These are phyloP conservation scores for Ceratobasidium papillatum DNA, from an alignment of 1,284 basidiomycete genomes.

Conservation along the genomic window DNA sequence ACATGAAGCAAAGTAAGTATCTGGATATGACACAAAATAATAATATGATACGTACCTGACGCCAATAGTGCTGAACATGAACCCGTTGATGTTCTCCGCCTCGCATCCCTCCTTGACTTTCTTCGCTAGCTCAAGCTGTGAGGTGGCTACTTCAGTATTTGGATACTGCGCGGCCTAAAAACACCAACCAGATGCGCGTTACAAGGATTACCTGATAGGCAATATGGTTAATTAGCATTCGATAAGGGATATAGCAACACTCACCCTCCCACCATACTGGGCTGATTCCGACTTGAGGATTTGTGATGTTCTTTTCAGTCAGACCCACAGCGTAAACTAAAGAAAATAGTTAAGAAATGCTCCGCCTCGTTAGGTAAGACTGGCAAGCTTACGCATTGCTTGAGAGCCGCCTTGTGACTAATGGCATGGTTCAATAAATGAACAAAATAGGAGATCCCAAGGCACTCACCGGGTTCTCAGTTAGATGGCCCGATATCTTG, in stretches of 20 bases:
- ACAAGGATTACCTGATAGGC: slow-evolving; percentile 73
- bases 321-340: slow-evolving; percentile 81
- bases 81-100: slow-evolving; percentile 76
- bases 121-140: slow-evolving; percentile 75
- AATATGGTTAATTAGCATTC: background rate
- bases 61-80: slow-evolving; percentile 83
- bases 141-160: background rate
- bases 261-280: slow-evolving; percentile 88
- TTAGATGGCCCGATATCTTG: slow-evolving; percentile 72
- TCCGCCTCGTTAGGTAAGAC: background rate
- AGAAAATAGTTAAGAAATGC: background rate
- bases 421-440: background rate
- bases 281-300: slow-evolving; percentile 85
- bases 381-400: slow-evolving; percentile 72
- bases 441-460: background rate
- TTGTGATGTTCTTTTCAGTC: slow-evolving; percentile 80
- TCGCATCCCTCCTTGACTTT: slow-evolving; percentile 79
- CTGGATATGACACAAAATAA: background rate
- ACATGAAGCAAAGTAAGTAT: background rate
- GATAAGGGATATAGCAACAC: slow-evolving; percentile 44
- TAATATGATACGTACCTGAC: slow-evolving; percentile 62
- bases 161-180: background rate
- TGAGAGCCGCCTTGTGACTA: slow-evolving; percentile 78
- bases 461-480: slow-evolving; percentile 69
- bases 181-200: slow-evolving; percentile 74